phyloP scores from a whole-genome alignment of 495 filamentous ascomycete genomes.

The Tuber magnatum region DNA sequence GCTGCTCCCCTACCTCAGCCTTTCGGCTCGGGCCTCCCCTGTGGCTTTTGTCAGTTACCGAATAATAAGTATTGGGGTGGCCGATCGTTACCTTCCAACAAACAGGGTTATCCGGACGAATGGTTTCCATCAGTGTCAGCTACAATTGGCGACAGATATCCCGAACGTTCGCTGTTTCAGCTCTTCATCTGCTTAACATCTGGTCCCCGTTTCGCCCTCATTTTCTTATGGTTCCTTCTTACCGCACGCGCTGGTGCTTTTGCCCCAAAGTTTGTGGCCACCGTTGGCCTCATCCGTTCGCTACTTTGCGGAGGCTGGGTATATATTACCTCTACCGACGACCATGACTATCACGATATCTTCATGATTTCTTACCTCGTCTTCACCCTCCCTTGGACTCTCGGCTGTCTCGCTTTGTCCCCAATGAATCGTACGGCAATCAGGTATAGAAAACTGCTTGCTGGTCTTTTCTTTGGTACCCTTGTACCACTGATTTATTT shows the following conservation, averaged over 20 bases:
- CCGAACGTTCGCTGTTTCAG: slow-evolving; percentile 93
- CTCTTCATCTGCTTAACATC: slow-evolving; percentile 95
- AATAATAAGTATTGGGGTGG: background rate
- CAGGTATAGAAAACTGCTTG: slow-evolving; percentile 82
- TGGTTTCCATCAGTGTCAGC: slow-evolving; percentile 99
- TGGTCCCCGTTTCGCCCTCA: slow-evolving; percentile 82
- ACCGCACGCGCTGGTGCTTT: slow-evolving; percentile 65
- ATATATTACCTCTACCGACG: slow-evolving; percentile 96
- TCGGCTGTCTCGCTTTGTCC: slow-evolving; percentile 82
- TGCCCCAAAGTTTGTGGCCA: slow-evolving; percentile 74
- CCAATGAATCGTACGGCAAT: slow-evolving; percentile 76
- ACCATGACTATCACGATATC: slow-evolving; percentile 98
- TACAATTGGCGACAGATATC: slow-evolving; percentile 97
- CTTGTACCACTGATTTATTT: slow-evolving; percentile 88
- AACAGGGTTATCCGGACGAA: slow-evolving; percentile 81
- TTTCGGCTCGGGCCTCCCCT: background rate
- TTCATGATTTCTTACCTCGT: slow-evolving; percentile 99
- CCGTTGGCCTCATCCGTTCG: slow-evolving; percentile 76
- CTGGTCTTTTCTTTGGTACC: slow-evolving; percentile 79
- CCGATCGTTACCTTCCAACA: background rate
- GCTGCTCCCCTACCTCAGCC: background rate
- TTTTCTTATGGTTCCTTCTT: slow-evolving; percentile 86
- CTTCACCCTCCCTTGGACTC: slow-evolving; percentile 89
- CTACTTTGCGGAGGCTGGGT: slow-evolving; percentile 98
- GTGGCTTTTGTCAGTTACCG: background rate